Base-by-base conservation (phyloP, 1,139 yeast genomes). In the Yamadazyma dendronema region DNA sequence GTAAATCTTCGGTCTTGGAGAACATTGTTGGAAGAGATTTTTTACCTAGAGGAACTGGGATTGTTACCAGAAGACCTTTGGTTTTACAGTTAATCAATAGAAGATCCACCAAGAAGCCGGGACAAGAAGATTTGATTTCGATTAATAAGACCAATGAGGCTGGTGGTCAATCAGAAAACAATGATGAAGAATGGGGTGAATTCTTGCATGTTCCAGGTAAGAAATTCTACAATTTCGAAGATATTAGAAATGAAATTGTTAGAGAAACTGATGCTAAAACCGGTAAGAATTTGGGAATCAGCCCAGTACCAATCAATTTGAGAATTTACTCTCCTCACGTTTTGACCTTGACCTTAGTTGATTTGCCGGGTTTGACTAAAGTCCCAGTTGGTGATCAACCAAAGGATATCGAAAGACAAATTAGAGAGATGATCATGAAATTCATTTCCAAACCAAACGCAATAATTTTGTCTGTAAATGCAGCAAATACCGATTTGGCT, bases 371-470 rank as follows among this genome's bases (percentile, higher is more conserved):
- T 44, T 76, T 94, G 56, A 92, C 99, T 22, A 92, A 92, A 63
- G 98, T 94, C 29, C 98, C 99, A n/a, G 97, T 92, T 35, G 99
- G 99, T 33, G 98, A 92, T 62, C 99, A 92, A 65, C 99, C 99
- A 38, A 87, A 85, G 59, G 98, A 92, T 62, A 92, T 92, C 49
- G 99, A 92, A 70, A 82, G 79, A 48, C 96, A 87, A 64, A 94
- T 92, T 53, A 82, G 86, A 57, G 96, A 90, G 47, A 92, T 92
- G 97, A 74, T 92, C 42, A 74, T 92, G 76, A 88, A 88, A 62
- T 92, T 85, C 59, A 92, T 92, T 53, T 82, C 96, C 26, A 90
- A 89, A 61, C 97, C 97, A 41, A 92, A 92, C 59, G 97, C 98
- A 31, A 92, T 92, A 54, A 84, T 92, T 45, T 73, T 92, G 43